Percentiles rank a stretch among this genome's conserved stretches.
phyloP scores from a whole-genome alignment of 148 eudicot species.

The Salicornia ramosissima region DNA sequence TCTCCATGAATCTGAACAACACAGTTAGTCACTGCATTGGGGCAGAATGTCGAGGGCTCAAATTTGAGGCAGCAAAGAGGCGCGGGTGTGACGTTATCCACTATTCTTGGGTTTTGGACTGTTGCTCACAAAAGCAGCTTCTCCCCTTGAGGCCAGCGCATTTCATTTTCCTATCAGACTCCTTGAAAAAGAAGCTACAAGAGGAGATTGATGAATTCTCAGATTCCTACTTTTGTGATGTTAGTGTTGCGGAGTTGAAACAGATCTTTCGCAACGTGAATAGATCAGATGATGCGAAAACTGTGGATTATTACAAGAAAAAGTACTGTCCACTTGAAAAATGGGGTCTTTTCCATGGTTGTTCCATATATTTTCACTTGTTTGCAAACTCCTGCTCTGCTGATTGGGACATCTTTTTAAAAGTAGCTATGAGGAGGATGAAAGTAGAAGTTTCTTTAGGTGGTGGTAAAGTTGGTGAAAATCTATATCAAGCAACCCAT shows the following conservation, averaged over 20 bases:
- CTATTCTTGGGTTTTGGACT: constrained; percentile 83
- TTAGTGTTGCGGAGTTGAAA: constrained; percentile 59
- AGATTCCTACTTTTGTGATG: constrained; percentile 74
- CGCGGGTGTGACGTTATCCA: constrained; percentile 73
- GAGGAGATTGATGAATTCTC: constrained; percentile 88
- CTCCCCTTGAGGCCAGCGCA: constrained; percentile 74
- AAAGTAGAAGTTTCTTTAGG: constrained; percentile 60
- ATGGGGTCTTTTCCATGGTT: constrained; percentile 74
- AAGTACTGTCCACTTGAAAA: constrained; percentile 64
- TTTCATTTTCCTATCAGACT: constrained; percentile 68
- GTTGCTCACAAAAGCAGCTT: constrained; percentile 71
- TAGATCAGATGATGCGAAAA: constrained; percentile 44
- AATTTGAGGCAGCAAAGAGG: constrained; percentile 82
- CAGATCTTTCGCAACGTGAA: constrained; percentile 59
- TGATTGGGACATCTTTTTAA: constrained; percentile 40
- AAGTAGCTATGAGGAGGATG: constrained; percentile 55
- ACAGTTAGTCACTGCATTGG: constrained; percentile 89
- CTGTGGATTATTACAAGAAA: constrained; percentile 50
- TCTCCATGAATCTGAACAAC: constrained; percentile 85
- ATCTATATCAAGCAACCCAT: constrained; percentile 66
- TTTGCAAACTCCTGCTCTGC: constrained; percentile 32
- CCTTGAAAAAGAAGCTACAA: constrained; percentile 54
- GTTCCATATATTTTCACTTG: constrained; percentile 62
- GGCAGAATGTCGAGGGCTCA: constrained; percentile 85
- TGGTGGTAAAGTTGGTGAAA: constrained; percentile 64